Base-by-base conservation (phyloP, 805 yeast genomes). In the Lachancea waltii region DNA sequence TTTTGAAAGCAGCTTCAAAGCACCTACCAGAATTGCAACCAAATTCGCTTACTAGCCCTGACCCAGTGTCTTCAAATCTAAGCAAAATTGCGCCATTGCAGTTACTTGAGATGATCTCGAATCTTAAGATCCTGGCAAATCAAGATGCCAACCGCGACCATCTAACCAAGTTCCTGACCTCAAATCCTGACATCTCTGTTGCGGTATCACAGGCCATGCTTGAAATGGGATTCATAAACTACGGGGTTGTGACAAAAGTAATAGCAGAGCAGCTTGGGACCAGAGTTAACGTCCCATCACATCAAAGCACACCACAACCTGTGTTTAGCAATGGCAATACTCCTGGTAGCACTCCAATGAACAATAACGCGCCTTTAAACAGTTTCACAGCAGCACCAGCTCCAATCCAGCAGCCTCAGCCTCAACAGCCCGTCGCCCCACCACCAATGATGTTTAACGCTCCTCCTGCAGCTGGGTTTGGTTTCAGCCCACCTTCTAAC, bases 181-280 rank as follows among this genome's bases (percentile, higher is more conserved):
- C 49, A 62, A 76, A 46, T 78, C 79, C 13, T 61, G 60, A 76
- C 33, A 62, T 82, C 29, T 81, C 87, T 3, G 63, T 76, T 2
- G 71, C 84, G 1, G 79, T 85, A 1, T 77, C 89, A 0, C 92
- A 83, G 54, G 83, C 87, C 2, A 64, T 83, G 44, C 61, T 83
- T 14, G 66, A 81, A 33, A 82, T 83, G 89, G 94, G 92, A 1
- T 69, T 83, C 30, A 75, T 83, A 16, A 84, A 81, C 54, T 67
- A 70, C 26, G 77, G 75, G 31, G 81, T 79, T n/a, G 75, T 82
- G n/a, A 68, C 69, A 24, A 74, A 77, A 43, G 75, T 84, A 4
- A 47, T 51, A 53, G 56, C 49, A 37, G 39, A 38, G 41, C 45
- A 46, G 40, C 41, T 26, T 34, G 36, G 44, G 43, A 32, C 44